Conservation (phyloP, 2,329 filamentous ascomycete genomes). For the Fusarium sp. region DNA sequence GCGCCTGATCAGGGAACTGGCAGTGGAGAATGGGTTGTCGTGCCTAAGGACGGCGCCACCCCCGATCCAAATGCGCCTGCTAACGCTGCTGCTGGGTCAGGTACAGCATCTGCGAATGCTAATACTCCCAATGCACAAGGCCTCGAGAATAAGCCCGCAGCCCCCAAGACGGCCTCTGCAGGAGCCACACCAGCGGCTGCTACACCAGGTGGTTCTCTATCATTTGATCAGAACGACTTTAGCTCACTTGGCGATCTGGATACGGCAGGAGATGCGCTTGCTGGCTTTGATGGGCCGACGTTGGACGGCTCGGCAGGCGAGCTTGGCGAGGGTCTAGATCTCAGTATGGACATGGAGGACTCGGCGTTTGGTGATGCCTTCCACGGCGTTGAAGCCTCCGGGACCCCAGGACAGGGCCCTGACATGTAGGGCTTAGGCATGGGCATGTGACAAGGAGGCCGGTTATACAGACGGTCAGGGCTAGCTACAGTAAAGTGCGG, state of each 20-base stretch:
- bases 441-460: neutral
- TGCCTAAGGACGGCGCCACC: constrained; percentile 71
- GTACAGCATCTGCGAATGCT: constrained; percentile 32
- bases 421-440: constrained; percentile 46
- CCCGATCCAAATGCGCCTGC: constrained; percentile 49
- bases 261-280: constrained; percentile 78
- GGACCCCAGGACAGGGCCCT: constrained; percentile 51
- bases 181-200: constrained; percentile 42
- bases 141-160: constrained; percentile 38
- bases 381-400: constrained; percentile 67
- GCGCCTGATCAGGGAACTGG: constrained; percentile 64
- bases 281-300: constrained; percentile 72
- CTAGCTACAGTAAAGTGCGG: neutral
- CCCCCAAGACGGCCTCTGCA: constrained; percentile 34
- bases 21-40: constrained; percentile 80
- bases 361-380: constrained; percentile 88
- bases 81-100: constrained; percentile 25
- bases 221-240: constrained; percentile 70
- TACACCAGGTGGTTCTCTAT: constrained; percentile 56
- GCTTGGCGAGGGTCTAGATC: constrained; percentile 67
- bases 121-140: constrained; percentile 49
- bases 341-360: constrained; percentile 79
- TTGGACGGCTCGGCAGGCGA: constrained; percentile 58
- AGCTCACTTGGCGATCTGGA: constrained; percentile 74
- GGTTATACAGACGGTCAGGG: neutral